These are phyloP conservation scores for Russula virescens DNA, from an alignment of 768 basidiomycete genomes.

Conservation along the genomic window DNA sequence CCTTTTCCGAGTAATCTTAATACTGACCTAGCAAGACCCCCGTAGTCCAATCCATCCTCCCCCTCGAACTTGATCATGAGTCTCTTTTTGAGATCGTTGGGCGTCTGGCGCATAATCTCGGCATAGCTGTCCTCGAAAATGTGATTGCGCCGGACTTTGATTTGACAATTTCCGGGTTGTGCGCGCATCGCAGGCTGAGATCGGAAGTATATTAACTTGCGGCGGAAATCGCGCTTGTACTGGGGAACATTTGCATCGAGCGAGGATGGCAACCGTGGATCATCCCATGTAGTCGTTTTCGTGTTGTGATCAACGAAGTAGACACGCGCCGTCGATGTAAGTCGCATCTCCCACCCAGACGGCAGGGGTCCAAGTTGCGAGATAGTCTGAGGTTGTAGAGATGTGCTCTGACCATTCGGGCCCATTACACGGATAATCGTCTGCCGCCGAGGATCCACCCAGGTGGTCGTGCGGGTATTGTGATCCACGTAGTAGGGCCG, in stretches of 20 bases:
- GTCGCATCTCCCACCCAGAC: slow-evolving; percentile 99
- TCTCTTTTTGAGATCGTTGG: slow-evolving; percentile 96
- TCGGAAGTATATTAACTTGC: slow-evolving; percentile 99
- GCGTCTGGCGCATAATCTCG: slow-evolving; percentile 99
- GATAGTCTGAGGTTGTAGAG: slow-evolving; percentile 90
- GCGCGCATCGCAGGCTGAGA: slow-evolving; percentile 97
- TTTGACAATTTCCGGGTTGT: slow-evolving; percentile 98
- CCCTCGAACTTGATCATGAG: slow-evolving; percentile 99
- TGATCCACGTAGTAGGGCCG: slow-evolving; percentile 99
- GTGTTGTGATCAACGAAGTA: slow-evolving; percentile 99
- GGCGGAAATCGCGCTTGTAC: slow-evolving; percentile 98
- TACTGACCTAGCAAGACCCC: slow-evolving; percentile 87
- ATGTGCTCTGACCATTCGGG: slow-evolving; percentile 80
- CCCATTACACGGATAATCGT: slow-evolving; percentile 96
- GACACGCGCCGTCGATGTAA: slow-evolving; percentile 94
- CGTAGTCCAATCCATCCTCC: slow-evolving; percentile 98
- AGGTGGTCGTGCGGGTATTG: slow-evolving; percentile 99
- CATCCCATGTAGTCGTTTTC: slow-evolving; percentile 99
- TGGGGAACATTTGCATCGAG: slow-evolving; percentile 96
- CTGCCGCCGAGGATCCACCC: slow-evolving; percentile 98
- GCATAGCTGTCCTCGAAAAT: slow-evolving; percentile 99
- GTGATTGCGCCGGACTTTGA: slow-evolving; percentile 96
- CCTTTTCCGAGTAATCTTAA: not conserved
- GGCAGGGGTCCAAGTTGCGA: slow-evolving; percentile 95
- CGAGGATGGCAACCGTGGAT: slow-evolving; percentile 91